Conservation (phyloP, 2,329 filamentous ascomycete species). For the Sporothrix brunneoviolacea region DNA sequence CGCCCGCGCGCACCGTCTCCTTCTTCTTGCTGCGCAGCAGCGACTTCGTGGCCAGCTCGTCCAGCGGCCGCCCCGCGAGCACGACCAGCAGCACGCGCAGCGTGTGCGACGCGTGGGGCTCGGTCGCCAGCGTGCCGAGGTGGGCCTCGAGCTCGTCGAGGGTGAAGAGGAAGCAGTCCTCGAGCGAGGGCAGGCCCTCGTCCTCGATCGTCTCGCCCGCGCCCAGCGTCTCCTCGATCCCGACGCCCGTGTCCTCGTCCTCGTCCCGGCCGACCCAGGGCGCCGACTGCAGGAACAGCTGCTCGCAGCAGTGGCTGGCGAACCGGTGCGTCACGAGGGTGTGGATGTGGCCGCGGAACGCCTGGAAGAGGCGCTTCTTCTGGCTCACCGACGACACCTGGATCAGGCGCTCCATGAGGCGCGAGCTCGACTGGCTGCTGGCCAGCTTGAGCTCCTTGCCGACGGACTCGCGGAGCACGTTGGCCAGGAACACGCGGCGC, state of each 20-base stretch:
- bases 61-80: slow-evolving; percentile 73
- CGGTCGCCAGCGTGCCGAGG: slow-evolving; percentile 75
- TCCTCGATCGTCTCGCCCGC: too few species aligned
- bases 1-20: slow-evolving; percentile 64
- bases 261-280: slow-evolving; percentile 38
- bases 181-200: slow-evolving; percentile 58
- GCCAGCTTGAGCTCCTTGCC: slow-evolving; percentile 95
- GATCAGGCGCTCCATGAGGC: slow-evolving; percentile 87
- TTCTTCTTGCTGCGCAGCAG: slow-evolving; percentile 91
- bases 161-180: slow-evolving; percentile 75
- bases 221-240: slow-evolving; percentile 32
- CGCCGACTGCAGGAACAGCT: slow-evolving; percentile 78
- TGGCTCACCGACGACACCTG: slow-evolving; percentile 70
- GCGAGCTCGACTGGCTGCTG: slow-evolving; percentile 90
- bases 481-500: slow-evolving; percentile 64
- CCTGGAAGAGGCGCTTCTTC: slow-evolving; percentile 79
- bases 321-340: slow-evolving; percentile 92
- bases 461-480: slow-evolving; percentile 76
- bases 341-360: slow-evolving; percentile 80
- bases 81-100: slow-evolving; percentile 80
- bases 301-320: slow-evolving; percentile 94
- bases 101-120: slow-evolving; percentile 84
- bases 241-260: slow-evolving; percentile 29
- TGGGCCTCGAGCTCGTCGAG: slow-evolving; percentile 84
- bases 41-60: slow-evolving; percentile 60